phyloP scores from a whole-genome alignment of 2,329 filamentous ascomycete species.

The Talaromyces sp. region DNA sequence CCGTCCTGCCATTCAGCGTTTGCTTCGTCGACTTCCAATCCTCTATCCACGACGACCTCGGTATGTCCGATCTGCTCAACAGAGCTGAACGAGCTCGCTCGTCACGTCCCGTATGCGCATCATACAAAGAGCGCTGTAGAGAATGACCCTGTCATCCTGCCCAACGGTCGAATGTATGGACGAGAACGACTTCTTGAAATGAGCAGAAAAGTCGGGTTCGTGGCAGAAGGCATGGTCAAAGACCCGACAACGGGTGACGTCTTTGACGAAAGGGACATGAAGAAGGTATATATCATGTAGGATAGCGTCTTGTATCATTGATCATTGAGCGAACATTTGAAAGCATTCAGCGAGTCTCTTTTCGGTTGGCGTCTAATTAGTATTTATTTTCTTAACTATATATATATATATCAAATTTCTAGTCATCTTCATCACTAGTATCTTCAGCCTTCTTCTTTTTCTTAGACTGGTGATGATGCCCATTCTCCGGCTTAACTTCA shows the following conservation, averaged over 20 bases:
- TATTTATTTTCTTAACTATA: background rate
- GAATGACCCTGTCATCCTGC: conserved; percentile 76
- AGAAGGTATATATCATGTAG: conserved; percentile 88
- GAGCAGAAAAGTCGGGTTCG: conserved; percentile 66
- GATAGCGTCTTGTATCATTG: background rate
- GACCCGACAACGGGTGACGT: conserved; percentile 73
- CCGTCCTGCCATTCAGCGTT: conserved; percentile 77
- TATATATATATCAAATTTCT: background rate
- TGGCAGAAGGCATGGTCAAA: conserved; percentile 62
- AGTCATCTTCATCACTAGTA: background rate
- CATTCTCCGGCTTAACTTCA: conserved; percentile 32
- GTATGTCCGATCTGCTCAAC: conserved; percentile 95
- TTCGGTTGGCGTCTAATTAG: background rate
- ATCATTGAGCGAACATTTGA: background rate
- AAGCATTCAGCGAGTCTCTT: background rate
- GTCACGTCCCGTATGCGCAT: conserved; percentile 86
- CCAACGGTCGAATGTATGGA: conserved; percentile 83
- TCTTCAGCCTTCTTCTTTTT: background rate
- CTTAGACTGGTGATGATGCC: background rate
- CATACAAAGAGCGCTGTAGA: conserved; percentile 93
- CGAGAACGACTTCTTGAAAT: conserved; percentile 67
- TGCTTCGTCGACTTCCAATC: conserved; percentile 51
- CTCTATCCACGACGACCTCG: conserved; percentile 58
- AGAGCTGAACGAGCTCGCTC: conserved; percentile 86
- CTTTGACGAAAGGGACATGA: conserved; percentile 58